A percentile compares a stretch with the other conserved stretches of the same genome.
Conservation (phyloP, 495 filamentous ascomycete genomes). For the Daldinia bambusicola region DNA sequence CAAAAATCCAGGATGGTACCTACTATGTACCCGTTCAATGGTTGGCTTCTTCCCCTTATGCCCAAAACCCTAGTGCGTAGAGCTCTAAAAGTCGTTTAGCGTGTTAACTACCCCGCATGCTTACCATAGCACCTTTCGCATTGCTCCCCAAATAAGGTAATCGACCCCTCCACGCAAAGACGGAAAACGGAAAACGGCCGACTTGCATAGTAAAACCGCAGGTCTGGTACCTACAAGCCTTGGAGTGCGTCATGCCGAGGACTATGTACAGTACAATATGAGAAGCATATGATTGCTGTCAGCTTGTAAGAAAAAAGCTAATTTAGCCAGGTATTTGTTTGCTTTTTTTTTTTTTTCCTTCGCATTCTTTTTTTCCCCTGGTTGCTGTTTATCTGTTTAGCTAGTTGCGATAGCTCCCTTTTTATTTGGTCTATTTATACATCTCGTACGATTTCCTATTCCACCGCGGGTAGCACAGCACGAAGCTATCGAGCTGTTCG, state of each 20-base stretch:
- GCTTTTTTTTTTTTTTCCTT: neutral
- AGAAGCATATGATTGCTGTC: slow-evolving; percentile 22
- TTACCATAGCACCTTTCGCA: no score
- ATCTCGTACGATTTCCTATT: no score
- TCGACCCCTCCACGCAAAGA: neutral
- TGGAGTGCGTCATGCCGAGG: slow-evolving; percentile 32
- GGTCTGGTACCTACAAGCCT: neutral
- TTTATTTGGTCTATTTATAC: no score
- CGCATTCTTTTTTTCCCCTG: no score
- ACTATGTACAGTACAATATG: no score
- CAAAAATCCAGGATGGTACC: no score
- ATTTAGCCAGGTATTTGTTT: neutral
- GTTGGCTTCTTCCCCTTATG: neutral
- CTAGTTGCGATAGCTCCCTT: neutral
- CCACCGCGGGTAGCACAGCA: no score
- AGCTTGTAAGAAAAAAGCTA: neutral
- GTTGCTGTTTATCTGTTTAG: neutral
- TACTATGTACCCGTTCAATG: no score
- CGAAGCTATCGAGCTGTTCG: no score
- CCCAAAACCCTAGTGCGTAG: no score
- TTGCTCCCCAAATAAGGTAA: neutral
- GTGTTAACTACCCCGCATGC: slow-evolving; percentile 15
- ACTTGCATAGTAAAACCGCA: neutral
- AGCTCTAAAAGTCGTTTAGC: no score
- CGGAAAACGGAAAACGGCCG: neutral